Evolutionary conservation across 371 early-diverging fungal species (phyloP).

Genomic region (Apophysomyces sp.): DNA sequence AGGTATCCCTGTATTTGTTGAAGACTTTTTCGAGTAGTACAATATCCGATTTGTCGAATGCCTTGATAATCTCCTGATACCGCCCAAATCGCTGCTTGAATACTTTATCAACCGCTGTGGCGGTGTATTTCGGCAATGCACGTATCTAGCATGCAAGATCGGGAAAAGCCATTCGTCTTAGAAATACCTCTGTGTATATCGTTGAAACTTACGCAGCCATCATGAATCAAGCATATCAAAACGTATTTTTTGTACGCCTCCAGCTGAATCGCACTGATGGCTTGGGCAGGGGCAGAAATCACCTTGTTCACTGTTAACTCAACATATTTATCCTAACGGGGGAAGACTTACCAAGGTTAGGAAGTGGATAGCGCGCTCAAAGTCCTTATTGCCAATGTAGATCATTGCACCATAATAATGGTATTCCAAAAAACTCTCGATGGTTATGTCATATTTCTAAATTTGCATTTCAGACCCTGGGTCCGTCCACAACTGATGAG

Average conservation of each 20-base stretch:
- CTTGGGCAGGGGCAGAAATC: conserved; percentile 63
- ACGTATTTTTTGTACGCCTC: conserved; percentile 75
- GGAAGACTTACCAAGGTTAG: conserved; percentile 47
- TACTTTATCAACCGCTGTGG: conserved; percentile 47
- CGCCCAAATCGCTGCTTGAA: conserved; percentile 39
- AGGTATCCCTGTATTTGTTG: conserved; percentile 20
- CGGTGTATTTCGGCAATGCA: conserved; percentile 65
- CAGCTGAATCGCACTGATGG: conserved; percentile 72
- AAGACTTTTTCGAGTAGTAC: conserved; percentile 33
- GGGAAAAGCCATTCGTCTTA: not conserved
- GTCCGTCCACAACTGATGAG: not conserved
- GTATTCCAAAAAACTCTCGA: conserved; percentile 68
- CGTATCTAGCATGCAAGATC: conserved; percentile 18
- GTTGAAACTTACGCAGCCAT: conserved; percentile 45
- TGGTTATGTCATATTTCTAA: conserved; percentile 29
- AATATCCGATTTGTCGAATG: conserved; percentile 51
- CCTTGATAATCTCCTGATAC: conserved; percentile 60
- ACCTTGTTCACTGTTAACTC: conserved; percentile 19
- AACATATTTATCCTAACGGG: not conserved
- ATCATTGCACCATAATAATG: conserved; percentile 81
- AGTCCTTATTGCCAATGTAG: conserved; percentile 66
- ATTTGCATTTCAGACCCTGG: not conserved
- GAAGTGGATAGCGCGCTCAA: conserved; percentile 64
- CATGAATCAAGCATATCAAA: conserved; percentile 59
- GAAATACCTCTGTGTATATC: not conserved